Base-by-base conservation (phyloP, 2,329 filamentous ascomycete genomes). In the Aspergillus awamori region DNA sequence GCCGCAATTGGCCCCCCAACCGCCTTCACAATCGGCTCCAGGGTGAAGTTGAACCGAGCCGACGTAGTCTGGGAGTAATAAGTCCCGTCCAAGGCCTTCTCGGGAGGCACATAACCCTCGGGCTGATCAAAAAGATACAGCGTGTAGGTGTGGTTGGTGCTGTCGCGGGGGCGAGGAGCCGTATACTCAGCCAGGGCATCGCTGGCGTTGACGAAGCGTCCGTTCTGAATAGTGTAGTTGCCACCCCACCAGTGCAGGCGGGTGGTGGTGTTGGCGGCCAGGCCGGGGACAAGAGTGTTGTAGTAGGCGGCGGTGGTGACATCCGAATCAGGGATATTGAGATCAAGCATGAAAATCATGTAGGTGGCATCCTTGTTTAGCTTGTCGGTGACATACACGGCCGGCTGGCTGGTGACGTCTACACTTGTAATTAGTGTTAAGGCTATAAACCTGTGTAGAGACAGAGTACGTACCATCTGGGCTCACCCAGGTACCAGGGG, bases 181-280 rank as follows among this genome's bases (percentile, higher is more conserved):
- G 52, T 53, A 53, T 53, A 53, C 13, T 38, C 33, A 2, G 52
- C 36, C 2, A 53, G n/a, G 10, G 52, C 52, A 28, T 39, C 52
- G 8, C 52, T 53, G 11, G 52, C 4, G 22, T 53, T 53, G 3
- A 43, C 36, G 33, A 53, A 53, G 0, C 13, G 36, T 7, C 52
- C 33, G n/a, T 39, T 39, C 20, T 53, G 20, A 13, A 53, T 4
- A 13, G 52, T 53, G 15, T 26, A 41, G 33, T 53, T 53, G 11
- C 52, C 52, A 11, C 52, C 52, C 52, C 52, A 53, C 52, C 52
- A 53, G 36, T 53, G 52, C 13, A 53, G 13, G 3, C 52, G 52
- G 7, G 52, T 53, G 20, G 52, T 53, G 17, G 33, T 53, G 30
- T 53, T 53, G 36, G 8, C 13, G 10, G 52, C 36, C 6, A 53